phyloP scores from a whole-genome alignment of 805 yeast species.

The Yarrowia keelungensis region DNA sequence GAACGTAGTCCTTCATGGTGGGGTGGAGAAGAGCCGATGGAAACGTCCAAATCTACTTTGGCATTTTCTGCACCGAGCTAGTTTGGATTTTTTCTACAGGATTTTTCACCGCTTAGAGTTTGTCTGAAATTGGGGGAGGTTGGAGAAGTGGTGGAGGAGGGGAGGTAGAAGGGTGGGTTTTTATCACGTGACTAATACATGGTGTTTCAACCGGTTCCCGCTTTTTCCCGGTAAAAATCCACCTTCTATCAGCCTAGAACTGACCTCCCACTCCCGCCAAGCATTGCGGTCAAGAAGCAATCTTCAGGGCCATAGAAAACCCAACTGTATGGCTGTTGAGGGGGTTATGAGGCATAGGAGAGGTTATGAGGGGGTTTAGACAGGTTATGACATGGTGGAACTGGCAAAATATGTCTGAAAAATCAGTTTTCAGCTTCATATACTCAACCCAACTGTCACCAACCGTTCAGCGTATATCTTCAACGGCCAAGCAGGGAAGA shows the following conservation, averaged over 20 bases:
- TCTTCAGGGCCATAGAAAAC: not conserved
- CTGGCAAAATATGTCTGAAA: too few species aligned
- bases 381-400: too few species aligned
- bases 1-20: constrained; percentile 37
- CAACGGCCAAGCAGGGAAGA: constrained; percentile 20
- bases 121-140: not conserved
- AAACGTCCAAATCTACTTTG: too few species aligned
- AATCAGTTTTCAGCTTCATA: too few species aligned
- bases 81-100: constrained; percentile 14
- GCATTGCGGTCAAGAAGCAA: constrained; percentile 3
- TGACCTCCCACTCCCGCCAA: not conserved
- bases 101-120: constrained; percentile 14
- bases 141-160: not conserved
- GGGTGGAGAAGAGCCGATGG: not conserved
- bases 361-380: too few species aligned
- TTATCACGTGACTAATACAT: not conserved
- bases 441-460: too few species aligned
- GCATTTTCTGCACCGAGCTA: not conserved
- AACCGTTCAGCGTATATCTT: not conserved
- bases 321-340: too few species aligned
- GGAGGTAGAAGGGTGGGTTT: not conserved
- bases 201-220: too few species aligned
- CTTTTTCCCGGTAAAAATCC: too few species aligned
- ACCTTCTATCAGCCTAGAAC: too few species aligned
- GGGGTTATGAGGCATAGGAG: not conserved